Evolutionary conservation across 2,329 filamentous ascomycete genomes (phyloP).

Genomic region (Trichoderma polysporum): DNA sequence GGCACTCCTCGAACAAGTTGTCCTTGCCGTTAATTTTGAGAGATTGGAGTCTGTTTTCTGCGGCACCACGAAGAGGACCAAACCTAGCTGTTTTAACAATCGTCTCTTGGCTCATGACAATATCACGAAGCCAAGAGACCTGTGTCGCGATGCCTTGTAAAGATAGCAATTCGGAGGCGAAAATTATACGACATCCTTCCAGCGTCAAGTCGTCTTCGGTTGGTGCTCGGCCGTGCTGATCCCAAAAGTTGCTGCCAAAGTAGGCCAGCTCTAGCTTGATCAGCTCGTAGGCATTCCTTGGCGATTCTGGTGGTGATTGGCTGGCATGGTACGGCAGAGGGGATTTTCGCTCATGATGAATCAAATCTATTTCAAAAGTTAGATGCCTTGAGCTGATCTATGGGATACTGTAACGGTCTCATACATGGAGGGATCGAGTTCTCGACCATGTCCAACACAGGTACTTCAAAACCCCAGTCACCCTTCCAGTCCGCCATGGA

Average conservation of each 20-base stretch:
- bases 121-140: slow-evolving; percentile 57
- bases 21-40: slow-evolving; percentile 59
- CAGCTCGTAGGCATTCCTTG: slow-evolving; percentile 60
- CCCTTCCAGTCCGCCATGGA: slow-evolving; percentile 70
- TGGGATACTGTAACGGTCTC: slow-evolving; percentile 40
- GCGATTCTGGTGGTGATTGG: slow-evolving; percentile 44
- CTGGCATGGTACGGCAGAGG: slow-evolving; percentile 55
- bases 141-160: slow-evolving; percentile 40
- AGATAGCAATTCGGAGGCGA: slow-evolving; percentile 51
- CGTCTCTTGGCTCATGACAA: slow-evolving; percentile 52
- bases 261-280: slow-evolving; percentile 58
- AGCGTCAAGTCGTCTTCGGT: slow-evolving; percentile 55
- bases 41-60: slow-evolving; percentile 48
- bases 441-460: slow-evolving; percentile 62
- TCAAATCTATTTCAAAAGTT: slow-evolving; percentile 55
- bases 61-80: slow-evolving; percentile 46
- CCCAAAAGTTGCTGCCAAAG: slow-evolving; percentile 47
- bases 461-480: slow-evolving; percentile 65
- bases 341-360: slow-evolving; percentile 61
- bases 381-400: slow-evolving; percentile 41
- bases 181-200: slow-evolving; percentile 61
- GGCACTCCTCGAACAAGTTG: slow-evolving; percentile 56
- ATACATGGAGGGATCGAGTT: slow-evolving; percentile 66
- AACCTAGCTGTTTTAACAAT: slow-evolving; percentile 47
- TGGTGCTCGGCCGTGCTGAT: slow-evolving; percentile 42